Evolutionary conservation across 306 rosid species (phyloP), one percentile per base, ranked within the genome.

Genomic region (Pueraria montana): DNA sequence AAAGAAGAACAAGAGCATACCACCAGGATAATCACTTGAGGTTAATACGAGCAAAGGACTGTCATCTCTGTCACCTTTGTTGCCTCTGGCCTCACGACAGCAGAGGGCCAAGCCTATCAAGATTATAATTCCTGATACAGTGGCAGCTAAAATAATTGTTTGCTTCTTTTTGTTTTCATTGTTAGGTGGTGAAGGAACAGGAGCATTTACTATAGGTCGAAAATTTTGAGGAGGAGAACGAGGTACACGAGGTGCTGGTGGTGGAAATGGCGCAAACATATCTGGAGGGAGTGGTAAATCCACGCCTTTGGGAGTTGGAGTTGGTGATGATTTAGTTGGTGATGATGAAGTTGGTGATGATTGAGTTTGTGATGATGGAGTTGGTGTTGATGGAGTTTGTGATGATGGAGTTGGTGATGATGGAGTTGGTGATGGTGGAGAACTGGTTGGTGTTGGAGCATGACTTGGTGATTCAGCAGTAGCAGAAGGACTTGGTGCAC

Each of bases 41-140:
- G 87, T 59, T 83, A 94, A 63, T 74, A 82, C 26, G 53, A 91
- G 87, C 26, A 90, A 82, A 76, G 94, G 91, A 3, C 74, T 64
- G 21, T 86, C 96, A 43, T 89, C 91, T 65, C 62, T 92, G n/a
- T 81, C 88, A 61, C 8, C 32, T 67, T 74, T 70, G 55, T 21
- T 56, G 4, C 46, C 70, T 52, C 70, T 68, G 53, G 45, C 17
- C 83, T 73, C 85, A 2, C 85, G 16, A 66, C 80, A 80, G 83
- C 95, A 92, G n/a, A 87, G 80, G 17, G 84, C 26, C 17, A 90
- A 5, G 13, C 83, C 86, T 76, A 88, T 12, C 43, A 84, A 45
- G 27, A 84, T 23, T 34, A 78, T 11, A 64, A 74, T 17, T 69
- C 74, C 92, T 13, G 82, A 86, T 49, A 87, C 8, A 78, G 80